Base-by-base conservation (phyloP, 306 rosid genomes). In the Cicer chorassanicum region DNA sequence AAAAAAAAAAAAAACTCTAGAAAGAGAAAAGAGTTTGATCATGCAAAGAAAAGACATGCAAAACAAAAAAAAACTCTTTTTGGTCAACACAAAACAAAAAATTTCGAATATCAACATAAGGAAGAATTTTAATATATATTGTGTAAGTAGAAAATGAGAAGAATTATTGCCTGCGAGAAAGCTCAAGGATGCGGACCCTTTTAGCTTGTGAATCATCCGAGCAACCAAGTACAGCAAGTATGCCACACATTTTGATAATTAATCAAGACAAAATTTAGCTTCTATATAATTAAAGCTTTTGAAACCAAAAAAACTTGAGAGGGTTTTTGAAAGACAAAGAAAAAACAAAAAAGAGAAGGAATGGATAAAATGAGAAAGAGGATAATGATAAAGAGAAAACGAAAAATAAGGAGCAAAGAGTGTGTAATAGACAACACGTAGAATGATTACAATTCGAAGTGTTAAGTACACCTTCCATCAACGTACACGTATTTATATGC, bases 221-320 rank as follows among this genome's bases (percentile, higher is more conserved):
- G 79, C 99, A 95, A 38, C 99, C 96, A 71, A 95, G 96, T 24
- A 95, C 92, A 34, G 98, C 98, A 51, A 95, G 95, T 40, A 95
- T 95, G 70, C 99, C 99, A 89, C 99, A 95, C 99, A 92, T 95
- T 77, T 6, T 76, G 13, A 50, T 46, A 4, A 53, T 16, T 29
- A 29, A 29, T 16, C 24, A 15, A 54, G 5, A 51, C 21, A 14
- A 56, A 29, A 29, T 29, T 29, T 29, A 29, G 29, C 29, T 21
- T 21, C 29, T 21, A 21, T 21, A 21, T 21, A 2, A 21, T 29
- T 29, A 29, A 29, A 29, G 54, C 9, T 16, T 70, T 44, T 36
- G 44, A 36, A 5, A 1, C 13, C 19, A 65, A 21, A 18, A 53
- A 8, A 7, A 1, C 9, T 5, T 34, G 7, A 12, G 3, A 34